Evolutionary conservation across 2,329 filamentous ascomycete genomes (phyloP).

Genomic region (Ophiognomonia clavigignenti-juglandacearum): DNA sequence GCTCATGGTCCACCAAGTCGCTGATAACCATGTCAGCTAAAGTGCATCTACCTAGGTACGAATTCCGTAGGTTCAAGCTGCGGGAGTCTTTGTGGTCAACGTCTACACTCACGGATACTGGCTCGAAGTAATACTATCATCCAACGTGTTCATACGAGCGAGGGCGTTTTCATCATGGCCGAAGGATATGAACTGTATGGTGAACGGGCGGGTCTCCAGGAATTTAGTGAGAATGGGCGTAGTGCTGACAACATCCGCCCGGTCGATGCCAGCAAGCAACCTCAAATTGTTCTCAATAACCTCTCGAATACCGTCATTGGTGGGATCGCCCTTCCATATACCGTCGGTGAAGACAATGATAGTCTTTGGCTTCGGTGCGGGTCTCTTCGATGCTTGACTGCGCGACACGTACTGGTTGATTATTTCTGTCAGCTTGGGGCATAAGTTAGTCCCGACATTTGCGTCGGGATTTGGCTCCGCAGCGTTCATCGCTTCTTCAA

Average conservation of each 20-base stretch:
- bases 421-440: background rate
- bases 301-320: background rate
- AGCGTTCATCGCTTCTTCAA: background rate
- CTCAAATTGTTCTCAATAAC: background rate
- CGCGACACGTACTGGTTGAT: background rate
- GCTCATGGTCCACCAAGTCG: slow-evolving; percentile 1
- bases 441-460: background rate
- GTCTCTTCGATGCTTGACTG: too few species aligned
- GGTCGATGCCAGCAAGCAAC: background rate
- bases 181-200: background rate
- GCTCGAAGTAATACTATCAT: background rate
- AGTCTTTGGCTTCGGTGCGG: background rate
- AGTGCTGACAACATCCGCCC: background rate
- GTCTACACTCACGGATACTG: background rate
- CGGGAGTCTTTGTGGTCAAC: background rate
- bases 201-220: background rate
- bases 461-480: background rate
- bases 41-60: background rate
- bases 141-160: background rate
- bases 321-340: background rate
- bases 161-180: background rate
- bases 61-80: background rate
- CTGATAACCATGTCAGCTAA: background rate
- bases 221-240: background rate
- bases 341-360: background rate